Base-by-base conservation (phyloP, 2,329 filamentous ascomycete species). In the Hypoxylon sp. region DNA sequence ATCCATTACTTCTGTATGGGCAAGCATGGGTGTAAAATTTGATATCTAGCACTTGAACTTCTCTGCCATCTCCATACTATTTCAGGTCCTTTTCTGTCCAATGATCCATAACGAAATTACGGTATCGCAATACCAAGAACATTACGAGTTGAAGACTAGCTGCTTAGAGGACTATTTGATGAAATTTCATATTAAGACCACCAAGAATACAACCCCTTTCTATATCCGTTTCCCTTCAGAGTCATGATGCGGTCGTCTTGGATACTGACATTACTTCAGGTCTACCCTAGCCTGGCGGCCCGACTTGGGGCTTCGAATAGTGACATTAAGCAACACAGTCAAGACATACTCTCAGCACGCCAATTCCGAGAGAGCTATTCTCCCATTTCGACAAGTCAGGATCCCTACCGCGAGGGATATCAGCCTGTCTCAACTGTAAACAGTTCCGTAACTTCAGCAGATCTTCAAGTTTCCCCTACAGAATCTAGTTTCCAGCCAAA, bases 381-480 rank as follows among this genome's bases (percentile, higher is more conserved):
- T 19, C 59, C 68, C 23, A 17, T 68, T 14, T 38, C 64, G 17
- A 41, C 51, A 25, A 58, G 53, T 21, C 60, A 55, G n/a, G 58
- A 68, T 58, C 61, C 65, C 25, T 46, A 74, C 38, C 70, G 61
- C 38, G 75, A 77, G 55, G 63, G 67, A 14, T 74, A 75, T 41
- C 67, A 72, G 48, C 60, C 68, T 21, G 75, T 80, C 34, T 67
- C 69, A 5, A 77, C 80, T 1, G 68, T 77, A 52, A 81, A 78
- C 11, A 77, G 73, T 28, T 68, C 77, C 17, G 65, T 65, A 7
- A 67, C 74, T 5, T 77, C 76, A 17, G 78, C 74, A 41, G 77
- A 76, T 23, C 75, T 73, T 23, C 79, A 82, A 66, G 78, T 80
- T 52, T 72, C 80, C 14, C 76, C 77, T 5, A 70, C 74, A 32